A percentile compares a stretch with the other conserved stretches of the same genome.
These are phyloP conservation scores for Podila epicladia DNA, from an alignment of 192 early-diverging fungal species.

Conservation along the genomic window DNA sequence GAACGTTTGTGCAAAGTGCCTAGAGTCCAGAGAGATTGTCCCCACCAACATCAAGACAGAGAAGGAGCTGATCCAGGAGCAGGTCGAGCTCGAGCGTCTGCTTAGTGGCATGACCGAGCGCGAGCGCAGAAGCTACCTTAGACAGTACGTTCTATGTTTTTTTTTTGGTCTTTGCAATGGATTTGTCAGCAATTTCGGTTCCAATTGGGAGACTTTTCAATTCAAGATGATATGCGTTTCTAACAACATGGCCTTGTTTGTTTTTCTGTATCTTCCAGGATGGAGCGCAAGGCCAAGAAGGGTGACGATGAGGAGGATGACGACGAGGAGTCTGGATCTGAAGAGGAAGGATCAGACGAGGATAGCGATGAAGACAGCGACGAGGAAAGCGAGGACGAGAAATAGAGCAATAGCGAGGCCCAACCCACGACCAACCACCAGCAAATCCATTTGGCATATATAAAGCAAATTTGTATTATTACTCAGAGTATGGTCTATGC, in stretches of 20 bases:
- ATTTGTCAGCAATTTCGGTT: no score
- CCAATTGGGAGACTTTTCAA: background rate
- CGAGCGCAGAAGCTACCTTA: conserved; percentile 80
- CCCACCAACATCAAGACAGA: conserved; percentile 67
- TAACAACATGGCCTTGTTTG: background rate
- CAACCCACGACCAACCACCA: background rate
- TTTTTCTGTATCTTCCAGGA: background rate
- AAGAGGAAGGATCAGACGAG: conserved; percentile 59
- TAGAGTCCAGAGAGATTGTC: conserved; percentile 73
- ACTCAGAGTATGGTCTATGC: background rate
- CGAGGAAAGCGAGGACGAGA: conserved; percentile 52
- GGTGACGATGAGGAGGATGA: conserved; percentile 59
- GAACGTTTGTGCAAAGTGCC: conserved; percentile 94
- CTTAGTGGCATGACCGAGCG: conserved; percentile 82
- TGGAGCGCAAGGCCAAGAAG: conserved; percentile 70
- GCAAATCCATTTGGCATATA: background rate
- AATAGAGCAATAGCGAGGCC: conserved; percentile 10
- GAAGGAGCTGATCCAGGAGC: conserved; percentile 71
- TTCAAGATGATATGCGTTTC: background rate
- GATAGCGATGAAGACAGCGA: conserved; percentile 51
- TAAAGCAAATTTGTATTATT: background rate
- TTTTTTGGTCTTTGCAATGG: background rate
- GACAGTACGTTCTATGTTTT: conserved; percentile 56
- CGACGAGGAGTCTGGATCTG: conserved; percentile 46
- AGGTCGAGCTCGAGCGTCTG: conserved; percentile 77